Evolutionary conservation across 257 asterid species (phyloP), one percentile per base, ranked within the genome.

Genomic region (Jacaranda mimosifolia): DNA sequence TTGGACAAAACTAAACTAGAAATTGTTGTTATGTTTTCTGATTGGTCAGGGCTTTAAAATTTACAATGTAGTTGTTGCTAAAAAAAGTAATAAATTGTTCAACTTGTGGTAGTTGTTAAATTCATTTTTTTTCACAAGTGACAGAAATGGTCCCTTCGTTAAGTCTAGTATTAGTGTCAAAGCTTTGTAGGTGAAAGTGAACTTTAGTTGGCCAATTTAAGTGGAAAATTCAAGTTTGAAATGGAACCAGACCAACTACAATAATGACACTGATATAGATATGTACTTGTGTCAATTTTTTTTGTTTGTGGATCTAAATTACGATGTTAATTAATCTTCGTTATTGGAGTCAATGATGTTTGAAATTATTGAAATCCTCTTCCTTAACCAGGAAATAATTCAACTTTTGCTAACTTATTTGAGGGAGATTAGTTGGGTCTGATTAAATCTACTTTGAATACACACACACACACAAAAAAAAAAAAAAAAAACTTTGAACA

Each of bases 151-250:
- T 26, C 32, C 32, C 1, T 35, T 46, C 13, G 21, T 10, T 73
- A 38, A 26, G 52, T 13, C 56, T 42, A 38, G 7, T 57, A 43
- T 21, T 6, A 11, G 60, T 40, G 74, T 64, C 78, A 55, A 72
- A n/a, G 63, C 9, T 15, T 55, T 59, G 76, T 67, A 18, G 76
- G 68, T 74, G 48, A 57, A 42, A 57, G 32, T 18, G 36, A 45
- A 17, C 35, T 6, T 8, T 26, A 63, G 45, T 53, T 9, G 32
- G 32, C 32, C 32, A 26, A 26, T 26, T 26, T 26, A 26, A 26
- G 32, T 26, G 32, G 32, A 26, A 26, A 26, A 26, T 26, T 26
- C 32, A 26, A 26, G 60, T 59, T 60, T 60, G 77, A 70, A 77
- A 70, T 14, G 19, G 51, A 48, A 9, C 13, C 15, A 39, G 36